Evolutionary conservation across 2,329 filamentous ascomycete genomes (phyloP), one percentile per base, ranked within the genome.

Genomic region (Coniochaeta sp.): DNA sequence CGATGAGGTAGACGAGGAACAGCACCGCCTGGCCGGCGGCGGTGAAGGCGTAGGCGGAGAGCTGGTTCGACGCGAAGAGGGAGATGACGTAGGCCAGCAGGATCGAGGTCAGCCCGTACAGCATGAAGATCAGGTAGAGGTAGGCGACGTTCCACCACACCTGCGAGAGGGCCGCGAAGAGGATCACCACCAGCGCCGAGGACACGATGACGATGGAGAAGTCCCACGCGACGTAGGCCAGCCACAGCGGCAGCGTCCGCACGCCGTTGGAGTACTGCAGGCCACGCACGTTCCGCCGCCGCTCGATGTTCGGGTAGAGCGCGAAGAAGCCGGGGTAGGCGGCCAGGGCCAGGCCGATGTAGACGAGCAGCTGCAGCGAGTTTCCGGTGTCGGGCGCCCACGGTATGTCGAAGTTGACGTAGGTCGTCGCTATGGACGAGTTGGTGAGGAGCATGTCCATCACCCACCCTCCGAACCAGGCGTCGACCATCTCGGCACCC

Each of bases 241-340:
- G 74, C 93, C 93, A 97, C 1, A 97, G 78, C 0, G 92, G 91
- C 9, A 90, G 78, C 0, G 90, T 88, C 14, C 90, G 82, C 30
- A 96, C 91, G 55, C 93, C 93, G 69, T 96, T 97, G 59, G 90
- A 96, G 74, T 96, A 97, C 72, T 97, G 89, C 32, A 97, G 78
- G 17, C 89, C 89, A 58, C 93, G 85, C 26, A 97, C 90, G 64
- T 91, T 89, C 57, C 86, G 79, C 12, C 91, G 78, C 28, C 91
- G 83, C 72, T 97, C 93, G 30, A 89, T 79, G n/a, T 91, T 96
- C 0, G 91, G 90, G 69, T 97, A 97, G 4, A 97, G 77, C 0
- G 90, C 85, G 67, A 96, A 96, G 77, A 97, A 93, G 16, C 89
- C 91, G 0, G 93, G 91, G 67, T 89, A 95, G 1, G 87, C 86